phyloP scores from a whole-genome alignment of 257 asterid species.

The Haberlea rhodopensis region DNA sequence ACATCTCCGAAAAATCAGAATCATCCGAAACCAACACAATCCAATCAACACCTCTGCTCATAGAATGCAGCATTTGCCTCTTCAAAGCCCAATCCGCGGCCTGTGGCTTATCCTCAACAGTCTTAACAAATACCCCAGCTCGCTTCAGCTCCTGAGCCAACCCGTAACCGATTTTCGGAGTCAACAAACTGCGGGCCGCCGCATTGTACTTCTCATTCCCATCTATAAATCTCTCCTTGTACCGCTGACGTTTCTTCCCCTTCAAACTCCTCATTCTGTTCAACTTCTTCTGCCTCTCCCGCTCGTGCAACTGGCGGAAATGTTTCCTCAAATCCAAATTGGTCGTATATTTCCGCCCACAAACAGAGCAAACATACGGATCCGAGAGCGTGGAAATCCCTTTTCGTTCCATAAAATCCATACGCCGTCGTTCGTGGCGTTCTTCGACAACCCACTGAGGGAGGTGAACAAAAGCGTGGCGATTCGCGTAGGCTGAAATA shows the following conservation, averaged over 20 bases:
- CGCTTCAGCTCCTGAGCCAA: conserved; percentile 75
- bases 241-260: conserved; percentile 83
- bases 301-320: conserved; percentile 73
- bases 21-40: conserved; percentile 80
- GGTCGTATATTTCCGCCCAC: conserved; percentile 79
- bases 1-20: conserved; percentile 77
- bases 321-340: conserved; percentile 75
- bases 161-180: conserved; percentile 76
- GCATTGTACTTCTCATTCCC: conserved; percentile 75
- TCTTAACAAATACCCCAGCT: conserved; percentile 85
- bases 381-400: conserved; percentile 44
- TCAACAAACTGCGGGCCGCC: conserved; percentile 61
- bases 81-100: conserved; percentile 97
- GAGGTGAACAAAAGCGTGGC: conserved; percentile 81
- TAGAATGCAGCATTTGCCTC: conserved; percentile 87
- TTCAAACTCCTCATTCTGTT: conserved; percentile 70
- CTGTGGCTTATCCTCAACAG: conserved; percentile 91
- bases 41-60: conserved; percentile 93
- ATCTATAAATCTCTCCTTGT: conserved; percentile 63
- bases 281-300: conserved; percentile 84
- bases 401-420: conserved; percentile 63
- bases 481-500: conserved; percentile 83
- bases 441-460: conserved; percentile 83
- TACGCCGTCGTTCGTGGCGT: conserved; percentile 57
- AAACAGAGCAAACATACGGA: conserved; percentile 71